These are phyloP conservation scores for Thelephora ganbajun DNA, from an alignment of 768 basidiomycete genomes.

Conservation along the genomic window DNA sequence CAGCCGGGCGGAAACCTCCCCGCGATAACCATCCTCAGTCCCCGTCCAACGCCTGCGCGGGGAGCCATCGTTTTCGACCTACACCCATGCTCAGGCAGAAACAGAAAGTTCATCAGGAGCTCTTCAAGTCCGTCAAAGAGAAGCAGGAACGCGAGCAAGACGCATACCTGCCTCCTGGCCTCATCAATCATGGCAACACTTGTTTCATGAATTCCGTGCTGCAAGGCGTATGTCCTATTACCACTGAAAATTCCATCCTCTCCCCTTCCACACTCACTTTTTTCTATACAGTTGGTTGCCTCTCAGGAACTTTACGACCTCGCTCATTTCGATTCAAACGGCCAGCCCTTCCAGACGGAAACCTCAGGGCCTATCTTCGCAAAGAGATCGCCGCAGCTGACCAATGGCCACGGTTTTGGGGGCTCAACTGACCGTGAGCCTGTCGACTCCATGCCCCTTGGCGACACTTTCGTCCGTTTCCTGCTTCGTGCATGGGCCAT, in stretches of 20 bases:
- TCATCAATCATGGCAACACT: conserved; percentile 75
- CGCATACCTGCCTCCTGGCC: conserved; percentile 56
- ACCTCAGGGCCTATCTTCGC: conserved; percentile 21
- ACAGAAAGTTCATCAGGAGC: conserved; percentile 46
- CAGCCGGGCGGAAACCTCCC: too few relatives aligned
- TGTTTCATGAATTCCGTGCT: conserved; percentile 96
- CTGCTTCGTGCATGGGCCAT: conserved; percentile 52
- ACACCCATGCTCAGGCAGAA: conserved; percentile 15
- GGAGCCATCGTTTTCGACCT: too few relatives aligned
- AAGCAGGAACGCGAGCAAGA: conserved; percentile 49
- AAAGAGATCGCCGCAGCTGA: conserved; percentile 50
- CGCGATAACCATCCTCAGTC: too few relatives aligned
- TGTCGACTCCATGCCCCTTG: conserved; percentile 52
- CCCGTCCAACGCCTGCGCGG: too few relatives aligned
- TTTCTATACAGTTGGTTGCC: conserved; percentile 45
- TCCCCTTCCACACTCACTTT: background rate
- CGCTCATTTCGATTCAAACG: conserved; percentile 38
- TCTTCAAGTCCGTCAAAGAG: conserved; percentile 40
- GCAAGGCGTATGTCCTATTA: conserved; percentile 51
- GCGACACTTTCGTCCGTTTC: conserved; percentile 49
- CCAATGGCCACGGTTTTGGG: conserved; percentile 45
- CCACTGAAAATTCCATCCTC: conserved; percentile 8
- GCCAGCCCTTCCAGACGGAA: conserved; percentile 26
- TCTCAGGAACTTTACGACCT: conserved; percentile 46
- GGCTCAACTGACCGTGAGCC: conserved; percentile 37